Evolutionary conservation across 2,329 filamentous ascomycete species (phyloP), one percentile per base, ranked within the genome.

Genomic region (Thermochaetoides dissita): DNA sequence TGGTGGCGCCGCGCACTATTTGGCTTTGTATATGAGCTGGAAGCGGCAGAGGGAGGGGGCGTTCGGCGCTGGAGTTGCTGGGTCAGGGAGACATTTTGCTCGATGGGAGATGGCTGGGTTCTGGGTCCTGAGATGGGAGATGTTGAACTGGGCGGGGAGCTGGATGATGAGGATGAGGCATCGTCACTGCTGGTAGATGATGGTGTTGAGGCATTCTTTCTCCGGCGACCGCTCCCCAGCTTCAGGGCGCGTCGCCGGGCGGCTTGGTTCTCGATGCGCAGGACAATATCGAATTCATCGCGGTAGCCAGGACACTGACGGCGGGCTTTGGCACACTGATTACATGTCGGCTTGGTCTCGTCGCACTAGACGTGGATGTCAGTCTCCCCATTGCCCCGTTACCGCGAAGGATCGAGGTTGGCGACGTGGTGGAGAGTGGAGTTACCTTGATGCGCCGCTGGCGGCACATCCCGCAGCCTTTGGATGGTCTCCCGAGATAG

Each of bases 391-490:
- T 24, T 5, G 17, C 5, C 17, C 5, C 17, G 17, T 24, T 24
- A 5, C 17, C 17, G 17, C 17, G 17, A 24, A 24, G 17, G 17
- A 24, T 24, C 17, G 17, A 24, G 17, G 17, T 24, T 5, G 17
- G 17, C 17, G 5, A 24, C 17, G 17, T 24, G 17, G 3, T 24
- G 5, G 17, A 24, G 17, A 24, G 17, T 24, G 31, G 17, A 41
- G 34, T 38, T 67, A 81, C 81, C 71, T 84, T 84, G 56, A 85
- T 84, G 52, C 80, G 71, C 49, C 81, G 70, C 32, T 72, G 80
- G 57, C 80, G 73, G 58, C 81, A 85, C 73, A 80, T 84, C 63
- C 82, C 79, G 54, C 81, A 85, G 53, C 79, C 81, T 62, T 68
- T 64, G 1, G 76, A 80, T 54, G 77, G 74, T 60, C 77, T 79